Evolutionary conservation across 148 eudicot species (phyloP).

Genomic region (Agrostemma githago): DNA sequence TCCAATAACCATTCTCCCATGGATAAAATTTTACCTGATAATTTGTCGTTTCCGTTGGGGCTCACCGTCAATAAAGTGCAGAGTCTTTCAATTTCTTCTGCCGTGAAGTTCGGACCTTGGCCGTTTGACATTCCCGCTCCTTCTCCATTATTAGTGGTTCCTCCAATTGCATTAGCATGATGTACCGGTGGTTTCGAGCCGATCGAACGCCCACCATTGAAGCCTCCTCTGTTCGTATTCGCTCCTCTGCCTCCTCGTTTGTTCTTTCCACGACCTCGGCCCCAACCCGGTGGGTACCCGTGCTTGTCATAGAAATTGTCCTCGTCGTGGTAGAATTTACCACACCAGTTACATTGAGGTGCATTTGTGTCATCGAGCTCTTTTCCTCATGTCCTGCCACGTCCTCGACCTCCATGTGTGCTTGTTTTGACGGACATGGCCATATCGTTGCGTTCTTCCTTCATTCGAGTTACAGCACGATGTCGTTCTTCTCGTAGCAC

Average conservation of each 20-base stretch:
- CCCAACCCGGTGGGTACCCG: neutral
- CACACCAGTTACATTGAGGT: neutral
- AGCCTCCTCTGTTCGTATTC: neutral
- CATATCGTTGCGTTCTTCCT: too few relatives aligned
- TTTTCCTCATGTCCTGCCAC: too few relatives aligned
- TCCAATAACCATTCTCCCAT: neutral
- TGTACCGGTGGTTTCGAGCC: too few relatives aligned
- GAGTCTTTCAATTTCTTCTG: too few relatives aligned
- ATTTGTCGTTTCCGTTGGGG: neutral
- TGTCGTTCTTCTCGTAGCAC: too few relatives aligned
- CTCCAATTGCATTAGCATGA: too few relatives aligned
- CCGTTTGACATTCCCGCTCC: too few relatives aligned
- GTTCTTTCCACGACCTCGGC: neutral
- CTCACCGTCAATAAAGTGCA: neutral
- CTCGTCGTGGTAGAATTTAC: neutral
- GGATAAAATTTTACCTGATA: neutral
- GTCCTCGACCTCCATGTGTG: too few relatives aligned
- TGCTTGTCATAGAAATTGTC: neutral
- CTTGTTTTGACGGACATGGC: too few relatives aligned
- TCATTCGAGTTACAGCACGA: too few relatives aligned
- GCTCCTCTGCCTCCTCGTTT: neutral
- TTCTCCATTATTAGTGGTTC: too few relatives aligned
- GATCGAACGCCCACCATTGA: neutral
- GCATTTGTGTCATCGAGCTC: neutral
- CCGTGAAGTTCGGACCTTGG: too few relatives aligned